Evolutionary conservation across 306 rosid species (phyloP), one percentile per base, ranked within the genome.

Genomic region (Glycine latifolia): DNA sequence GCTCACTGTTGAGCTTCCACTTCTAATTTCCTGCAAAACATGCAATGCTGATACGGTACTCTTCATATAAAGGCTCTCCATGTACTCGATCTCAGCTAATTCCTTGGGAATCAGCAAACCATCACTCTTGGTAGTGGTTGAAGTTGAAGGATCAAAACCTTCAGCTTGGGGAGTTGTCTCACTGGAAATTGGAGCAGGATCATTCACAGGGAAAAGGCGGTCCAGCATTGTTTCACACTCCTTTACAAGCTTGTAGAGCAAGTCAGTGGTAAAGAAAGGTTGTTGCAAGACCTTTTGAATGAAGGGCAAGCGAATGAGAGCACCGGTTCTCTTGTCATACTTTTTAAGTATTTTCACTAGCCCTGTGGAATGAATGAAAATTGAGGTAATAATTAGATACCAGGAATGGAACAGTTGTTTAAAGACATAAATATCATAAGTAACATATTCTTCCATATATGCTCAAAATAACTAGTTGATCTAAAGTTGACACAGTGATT

Each of bases 321-420:
- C 98, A 39, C 99, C 99, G 6, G 99, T 96, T 87, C 99, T 87
- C 86, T 96, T 96, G 89, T 96, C 99, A 75, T 96, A 93, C 89
- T 96, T 96, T 85, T 96, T 96, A 5, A 96, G 91, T 81, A 96
- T 96, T 87, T 96, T 96, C 56, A 88, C 98, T 60, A 96, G 87
- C 52, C 99, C 99, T 96, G 90, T 78, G 74, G 58, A 76, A 63
- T 67, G 31, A 26, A 26, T 26, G 56, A 56, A 80, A 67, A 77
- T 68, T 55, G 43, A 59, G 78, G 56, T 37, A 41, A 67, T 11
- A 37, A 6, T 60, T 61, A 82, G 73, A 55, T 49, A 79, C 20
- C 3, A n/a, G 6, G 10, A 77, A 77, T 14, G 6, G 14, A 77
- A 79, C 49, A 5, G 77, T 78, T 8, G 49, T 63, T 54, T 20